phyloP scores from a whole-genome alignment of 352 stramenopile genomes.

The Globisporangium ultimum region DNA sequence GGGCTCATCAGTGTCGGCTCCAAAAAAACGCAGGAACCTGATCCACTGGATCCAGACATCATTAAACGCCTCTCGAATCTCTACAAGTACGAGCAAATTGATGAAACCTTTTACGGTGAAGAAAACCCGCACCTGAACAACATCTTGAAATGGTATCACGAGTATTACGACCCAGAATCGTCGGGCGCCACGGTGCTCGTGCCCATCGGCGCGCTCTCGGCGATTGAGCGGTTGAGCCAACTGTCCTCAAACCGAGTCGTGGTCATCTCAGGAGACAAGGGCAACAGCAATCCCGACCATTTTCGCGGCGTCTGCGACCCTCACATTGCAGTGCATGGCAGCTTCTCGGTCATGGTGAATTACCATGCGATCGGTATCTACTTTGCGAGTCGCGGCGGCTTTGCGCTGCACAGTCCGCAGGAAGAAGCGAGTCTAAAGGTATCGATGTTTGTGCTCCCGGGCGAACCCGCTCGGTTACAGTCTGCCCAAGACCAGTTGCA shows the following conservation, averaged over 20 bases:
- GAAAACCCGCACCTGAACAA: conserved; percentile 76
- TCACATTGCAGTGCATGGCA: conserved; percentile 94
- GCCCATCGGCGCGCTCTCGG: conserved; percentile 85
- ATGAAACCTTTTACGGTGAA: conserved; percentile 80
- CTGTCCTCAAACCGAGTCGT: conserved; percentile 59
- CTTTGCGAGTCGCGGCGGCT: conserved; percentile 88
- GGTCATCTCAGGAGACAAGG: conserved; percentile 92
- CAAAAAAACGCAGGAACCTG: conserved; percentile 52
- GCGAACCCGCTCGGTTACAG: neutral
- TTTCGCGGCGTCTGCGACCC: conserved; percentile 90
- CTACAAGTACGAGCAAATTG: conserved; percentile 85
- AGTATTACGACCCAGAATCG: conserved; percentile 65
- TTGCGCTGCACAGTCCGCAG: conserved; percentile 90
- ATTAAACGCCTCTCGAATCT: conserved; percentile 90
- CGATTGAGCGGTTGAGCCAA: conserved; percentile 68
- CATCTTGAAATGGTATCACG: conserved; percentile 91
- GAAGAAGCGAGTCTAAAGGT: conserved; percentile 93
- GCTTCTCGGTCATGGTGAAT: conserved; percentile 95
- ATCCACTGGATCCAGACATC: conserved; percentile 91
- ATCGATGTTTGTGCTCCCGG: conserved; percentile 79
- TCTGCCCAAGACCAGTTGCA: too few relatives aligned
- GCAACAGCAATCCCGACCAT: conserved; percentile 92
- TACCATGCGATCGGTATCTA: conserved; percentile 93
- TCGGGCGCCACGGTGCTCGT: conserved; percentile 85
- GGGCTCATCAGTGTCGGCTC: conserved; percentile 88